Evolutionary conservation across 352 stramenopile genomes (phyloP).

Genomic region (Globisporangium polare): DNA sequence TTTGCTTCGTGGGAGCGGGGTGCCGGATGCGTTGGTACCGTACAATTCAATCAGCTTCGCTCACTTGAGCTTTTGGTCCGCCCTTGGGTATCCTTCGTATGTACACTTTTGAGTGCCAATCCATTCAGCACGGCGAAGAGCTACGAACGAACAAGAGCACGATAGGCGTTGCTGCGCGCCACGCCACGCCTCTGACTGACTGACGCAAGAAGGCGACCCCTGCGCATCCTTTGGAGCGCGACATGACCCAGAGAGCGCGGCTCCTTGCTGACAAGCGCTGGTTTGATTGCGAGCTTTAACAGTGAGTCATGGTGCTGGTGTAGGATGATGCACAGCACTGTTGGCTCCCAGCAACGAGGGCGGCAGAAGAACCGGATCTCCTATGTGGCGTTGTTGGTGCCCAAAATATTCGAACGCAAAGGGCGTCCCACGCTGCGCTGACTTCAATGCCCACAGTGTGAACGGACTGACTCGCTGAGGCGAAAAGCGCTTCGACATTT

Average conservation of each 20-base stretch:
- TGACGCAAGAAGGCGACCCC: not conserved
- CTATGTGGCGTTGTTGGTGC: too few species aligned
- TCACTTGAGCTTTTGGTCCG: slow-evolving; percentile 6
- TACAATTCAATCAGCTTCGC: not conserved
- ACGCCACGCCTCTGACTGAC: too few species aligned
- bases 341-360: not conserved
- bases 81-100: not conserved
- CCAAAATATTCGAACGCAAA: not conserved
- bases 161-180: too few species aligned
- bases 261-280: not conserved
- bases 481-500: too few species aligned
- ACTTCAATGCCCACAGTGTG: too few species aligned
- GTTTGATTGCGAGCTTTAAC: not conserved
- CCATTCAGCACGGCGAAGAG: not conserved
- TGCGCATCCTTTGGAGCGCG: not conserved
- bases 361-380: slow-evolving; percentile 7
- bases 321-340: not conserved
- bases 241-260: not conserved
- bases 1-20: not conserved
- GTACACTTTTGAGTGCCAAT: not conserved
- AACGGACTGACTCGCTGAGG: too few species aligned
- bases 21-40: not conserved
- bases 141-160: not conserved
- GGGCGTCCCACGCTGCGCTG: too few species aligned
- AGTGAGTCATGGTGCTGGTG: not conserved